Percentiles rank a stretch among this genome's conserved stretches.
Conservation (phyloP, 345 rosid genomes). For the Tarenaya hassleriana region DNA sequence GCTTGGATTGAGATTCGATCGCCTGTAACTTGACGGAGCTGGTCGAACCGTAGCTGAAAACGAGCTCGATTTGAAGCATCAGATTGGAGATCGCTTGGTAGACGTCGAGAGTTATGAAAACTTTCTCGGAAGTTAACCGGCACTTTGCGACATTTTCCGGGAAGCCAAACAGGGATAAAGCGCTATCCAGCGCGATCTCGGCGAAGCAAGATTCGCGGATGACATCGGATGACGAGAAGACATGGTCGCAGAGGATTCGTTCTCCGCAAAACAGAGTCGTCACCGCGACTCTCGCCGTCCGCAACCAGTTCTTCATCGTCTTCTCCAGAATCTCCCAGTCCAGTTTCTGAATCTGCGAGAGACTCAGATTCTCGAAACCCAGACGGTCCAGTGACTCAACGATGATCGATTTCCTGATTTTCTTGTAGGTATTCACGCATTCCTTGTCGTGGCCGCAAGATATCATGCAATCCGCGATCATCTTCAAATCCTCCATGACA, state of each 20-base stretch:
- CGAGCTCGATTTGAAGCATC: slow-evolving; percentile 52
- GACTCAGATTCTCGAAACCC: slow-evolving; percentile 46
- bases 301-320: slow-evolving; percentile 53
- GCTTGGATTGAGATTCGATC: slow-evolving; percentile 41
- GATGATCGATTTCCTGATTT: slow-evolving; percentile 47
- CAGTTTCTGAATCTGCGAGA: slow-evolving; percentile 44
- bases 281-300: slow-evolving; percentile 42
- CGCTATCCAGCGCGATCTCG: slow-evolving; percentile 47
- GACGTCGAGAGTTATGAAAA: slow-evolving; percentile 70
- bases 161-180: slow-evolving; percentile 52
- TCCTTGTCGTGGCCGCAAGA: slow-evolving; percentile 59
- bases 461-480: slow-evolving; percentile 73
- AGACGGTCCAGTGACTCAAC: slow-evolving; percentile 48
- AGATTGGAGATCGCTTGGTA: slow-evolving; percentile 56
- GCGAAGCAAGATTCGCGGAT: slow-evolving; percentile 52
- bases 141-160: slow-evolving; percentile 54
- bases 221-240: slow-evolving; percentile 46
- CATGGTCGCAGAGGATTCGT: slow-evolving; percentile 56
- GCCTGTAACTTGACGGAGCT: slow-evolving; percentile 45
- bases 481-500: slow-evolving; percentile 46
- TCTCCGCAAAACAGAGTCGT: slow-evolving; percentile 57
- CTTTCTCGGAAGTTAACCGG: slow-evolving; percentile 61
- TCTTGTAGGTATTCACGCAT: slow-evolving; percentile 55
- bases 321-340: slow-evolving; percentile 63
- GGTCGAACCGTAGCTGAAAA: slow-evolving; percentile 54